Percentiles rank a stretch among this genome's conserved stretches.
phyloP scores from a whole-genome alignment of 2,329 filamentous ascomycete genomes.

The Fusarium concolor region DNA sequence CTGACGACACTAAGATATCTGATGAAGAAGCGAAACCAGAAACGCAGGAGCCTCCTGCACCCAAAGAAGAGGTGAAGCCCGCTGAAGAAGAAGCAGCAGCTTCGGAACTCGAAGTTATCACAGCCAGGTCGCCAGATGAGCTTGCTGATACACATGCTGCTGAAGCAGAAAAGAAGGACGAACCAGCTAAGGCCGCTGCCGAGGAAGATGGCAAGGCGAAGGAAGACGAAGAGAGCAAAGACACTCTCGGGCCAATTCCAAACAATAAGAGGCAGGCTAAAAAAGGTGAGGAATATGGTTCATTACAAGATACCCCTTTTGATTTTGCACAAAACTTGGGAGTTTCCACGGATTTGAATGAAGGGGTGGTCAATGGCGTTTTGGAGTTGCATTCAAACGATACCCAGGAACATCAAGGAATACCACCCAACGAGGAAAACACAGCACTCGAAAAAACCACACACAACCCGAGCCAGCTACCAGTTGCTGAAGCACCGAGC shows the following conservation, averaged over 20 bases:
- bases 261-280: conserved; percentile 52
- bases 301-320: conserved; percentile 54
- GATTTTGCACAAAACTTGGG: conserved; percentile 50
- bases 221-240: conserved; percentile 54
- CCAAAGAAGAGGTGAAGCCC: conserved; percentile 31
- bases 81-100: conserved; percentile 33
- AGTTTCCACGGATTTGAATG: conserved; percentile 45
- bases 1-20: conserved; percentile 31
- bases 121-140: conserved; percentile 28
- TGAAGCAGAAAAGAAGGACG: conserved; percentile 34
- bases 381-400: conserved; percentile 46
- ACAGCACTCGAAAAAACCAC: conserved; percentile 40
- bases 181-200: conserved; percentile 8
- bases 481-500: conserved; percentile 19
- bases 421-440: conserved; percentile 34
- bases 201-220: conserved; percentile 39
- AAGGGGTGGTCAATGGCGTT: conserved; percentile 45
- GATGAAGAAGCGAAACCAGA: conserved; percentile 31
- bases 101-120: conserved; percentile 34
- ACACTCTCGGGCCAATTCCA: conserved; percentile 54
- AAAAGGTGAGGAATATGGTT: conserved; percentile 59
- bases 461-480: conserved; percentile 26
- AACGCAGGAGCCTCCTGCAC: conserved; percentile 24
- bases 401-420: conserved; percentile 41
- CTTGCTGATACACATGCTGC: conserved; percentile 31